Evolutionary conservation across 2,329 filamentous ascomycete genomes (phyloP).

Genomic region (Sporothrix dimorphospora): DNA sequence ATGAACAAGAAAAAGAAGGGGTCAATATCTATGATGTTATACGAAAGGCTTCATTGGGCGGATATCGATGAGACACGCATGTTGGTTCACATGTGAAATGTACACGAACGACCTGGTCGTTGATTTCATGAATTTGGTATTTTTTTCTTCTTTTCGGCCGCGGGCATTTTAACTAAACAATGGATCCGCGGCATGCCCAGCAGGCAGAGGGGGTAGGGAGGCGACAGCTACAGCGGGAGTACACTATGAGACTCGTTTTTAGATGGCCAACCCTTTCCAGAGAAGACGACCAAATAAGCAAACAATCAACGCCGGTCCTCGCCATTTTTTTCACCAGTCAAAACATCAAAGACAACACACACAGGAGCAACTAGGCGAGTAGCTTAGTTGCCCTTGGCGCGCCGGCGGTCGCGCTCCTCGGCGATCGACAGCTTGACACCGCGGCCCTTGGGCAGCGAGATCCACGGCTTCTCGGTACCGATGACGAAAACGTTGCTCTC

Average conservation of each 20-base stretch:
- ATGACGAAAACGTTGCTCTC: constrained; percentile 99
- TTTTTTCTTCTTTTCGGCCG: constrained; percentile 25
- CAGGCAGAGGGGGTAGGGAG: not conserved
- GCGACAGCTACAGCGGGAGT: constrained; percentile 13
- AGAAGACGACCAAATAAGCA: constrained; percentile 6
- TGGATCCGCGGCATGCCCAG: not conserved
- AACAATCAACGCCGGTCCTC: constrained; percentile 29
- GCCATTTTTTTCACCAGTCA: constrained; percentile 15
- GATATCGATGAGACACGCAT: no score
- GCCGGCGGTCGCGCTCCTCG: constrained; percentile 98
- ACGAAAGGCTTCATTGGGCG: no score
- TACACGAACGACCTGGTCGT: not conserved
- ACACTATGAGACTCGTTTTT: not conserved
- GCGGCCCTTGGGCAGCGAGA: constrained; percentile 99
- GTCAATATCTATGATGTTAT: no score
- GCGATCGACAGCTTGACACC: constrained; percentile 99
- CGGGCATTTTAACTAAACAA: not conserved
- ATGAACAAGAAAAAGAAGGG: no score
- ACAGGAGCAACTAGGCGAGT: not conserved
- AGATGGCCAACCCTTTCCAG: not conserved
- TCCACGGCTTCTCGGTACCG: constrained; percentile 97
- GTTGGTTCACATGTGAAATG: not conserved
- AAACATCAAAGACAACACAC: not conserved
- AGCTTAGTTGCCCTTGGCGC: constrained; percentile 62
- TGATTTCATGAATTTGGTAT: constrained; percentile 26